Base-by-base conservation (phyloP, 164 flowering plant genomes). In the Annona cherimola region DNA sequence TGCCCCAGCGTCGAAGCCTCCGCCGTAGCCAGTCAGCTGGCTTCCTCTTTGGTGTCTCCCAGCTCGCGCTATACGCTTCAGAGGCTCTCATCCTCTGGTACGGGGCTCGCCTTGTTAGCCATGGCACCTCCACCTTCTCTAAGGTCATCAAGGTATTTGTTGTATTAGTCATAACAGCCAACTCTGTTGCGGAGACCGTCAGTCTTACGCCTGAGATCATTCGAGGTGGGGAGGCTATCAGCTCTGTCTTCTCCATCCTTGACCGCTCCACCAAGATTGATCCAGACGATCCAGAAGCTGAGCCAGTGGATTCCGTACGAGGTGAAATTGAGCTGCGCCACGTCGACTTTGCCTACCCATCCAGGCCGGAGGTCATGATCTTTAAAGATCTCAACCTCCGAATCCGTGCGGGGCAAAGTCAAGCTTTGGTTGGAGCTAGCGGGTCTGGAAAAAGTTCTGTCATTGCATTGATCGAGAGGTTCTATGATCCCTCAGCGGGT, bases 391-490 rank as follows among this genome's bases (percentile, higher is more conserved):
- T 96, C 14, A 89, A 70, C 79, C 84, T 96, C 2, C 79, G 93
- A 61, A 88, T 93, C 72, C 87, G 96, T 0, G 94, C 96, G 16
- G 98, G 96, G 11, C 88, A 86, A 63, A 96, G 96, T 81, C 95
- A 87, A 73, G 98, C 99, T 8, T 89, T 96, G 5, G 99, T 95
- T 45, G 99, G 99, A 19, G 92, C 98, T 1, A 95, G 99, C 73
- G 99, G 99, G 26, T 93, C 93, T 4, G 99, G 99, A 0, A 96
- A 96, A 84, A 91, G 97, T 62, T 91, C 99, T 1, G 90, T 93
- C 12, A 89, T 93, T 68, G 89, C 95, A 18, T 73, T 96, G 79
- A 87, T 96, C 0, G 96, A 93, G 80, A 78, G 99, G 16, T 93
- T 96, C 74, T 96, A 93, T 60, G 97, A 96, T 77, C 99, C 99